Base-by-base conservation (phyloP, 768 basidiomycete species). In the Fistulinella prunicolor region DNA sequence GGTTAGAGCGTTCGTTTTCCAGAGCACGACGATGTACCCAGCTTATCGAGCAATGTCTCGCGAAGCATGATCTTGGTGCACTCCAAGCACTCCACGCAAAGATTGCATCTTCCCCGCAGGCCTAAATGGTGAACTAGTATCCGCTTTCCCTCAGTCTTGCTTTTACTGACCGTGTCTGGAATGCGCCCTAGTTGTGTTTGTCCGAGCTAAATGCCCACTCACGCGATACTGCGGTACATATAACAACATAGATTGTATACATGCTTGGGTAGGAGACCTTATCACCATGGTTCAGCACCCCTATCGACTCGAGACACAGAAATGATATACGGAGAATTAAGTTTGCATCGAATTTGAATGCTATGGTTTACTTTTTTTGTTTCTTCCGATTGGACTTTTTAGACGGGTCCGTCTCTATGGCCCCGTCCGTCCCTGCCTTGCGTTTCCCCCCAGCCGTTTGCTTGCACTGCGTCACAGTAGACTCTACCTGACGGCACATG, bases 401-500 rank as follows among this genome's bases (percentile, higher is more conserved):
- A 40, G 66, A 68, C 6, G 56, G 51, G 22, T 58, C 62, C 1
- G 54, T 58, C 4, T n/a, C n/a, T n/a, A n/a, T n/a, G n/a, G 45
- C 47, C n/a, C 66, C 67, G 3, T 59, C 64, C n/a, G n/a, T n/a
- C 9, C 43, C 50, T 2, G 66, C 69, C 54, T 77, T 78, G 51
- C 77, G 66, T 61, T 79, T 77, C 21, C 14, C 51, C 42, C 49
- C 43, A 6, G 37, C 39, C 5, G 7, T 29, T 13, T 56, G 47
- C 19, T 56, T 26, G 21, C 37, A 29, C 30, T 45, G 59, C 13
- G 46, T 9, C 6, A 53, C 50, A 1, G 46, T 36, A 12, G 64
- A 64, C 57, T 60, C 66, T 62, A 93, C 68, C 64, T 91, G 89
- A 57, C 75, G 76, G 57, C 86, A 82, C 67, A 83, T 76, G 43